Base-by-base conservation (phyloP, 2,329 filamentous ascomycete species). In the Alternaria alternata region DNA sequence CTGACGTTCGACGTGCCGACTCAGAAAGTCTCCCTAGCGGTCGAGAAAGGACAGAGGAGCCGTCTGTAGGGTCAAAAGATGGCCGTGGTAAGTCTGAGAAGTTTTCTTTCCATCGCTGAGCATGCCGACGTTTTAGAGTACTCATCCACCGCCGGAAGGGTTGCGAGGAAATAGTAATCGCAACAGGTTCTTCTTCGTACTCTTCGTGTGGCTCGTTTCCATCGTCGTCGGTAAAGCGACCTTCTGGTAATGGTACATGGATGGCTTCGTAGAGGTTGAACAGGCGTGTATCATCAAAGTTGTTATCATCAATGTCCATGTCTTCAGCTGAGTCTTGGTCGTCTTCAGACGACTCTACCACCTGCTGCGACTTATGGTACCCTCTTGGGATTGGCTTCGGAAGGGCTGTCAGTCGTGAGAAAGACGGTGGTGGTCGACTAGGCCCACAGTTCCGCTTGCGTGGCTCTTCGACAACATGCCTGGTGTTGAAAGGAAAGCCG, bases 121-220 rank as follows among this genome's bases (percentile, higher is more conserved):
- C 67, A 55, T 79, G 86, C 69, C 86, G 86, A 62, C 84, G 86
- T 61, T 90, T 87, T 20, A 94, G 79, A 5, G 86, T 90, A 64
- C 83, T 89, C 78, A 94, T 87, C 91, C 91, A 94, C 74, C 86
- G 89, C 46, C 87, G 85, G 69, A 94, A 93, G 3, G 89, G 87
- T 7, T 74, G 72, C 14, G 66, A 62, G 42, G 38, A 63, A 28
- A 54, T 20, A 32, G 22, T 42, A 38, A 59, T 44, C 0, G 49
- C 18, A 11, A 51, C 43, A 8, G 56, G 24, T 16, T 26, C 32
- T 30, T 47, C 7, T 14, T 55, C 51, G 18, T 52, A 52, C 14
- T 62, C 59, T 7, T 59, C 58, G 20, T 44, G 32, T 22, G 59
- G 26, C n/a, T 64, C 68, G 34, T 26, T 53, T 7, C 42, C 55